Base-by-base conservation (phyloP, 2,329 filamentous ascomycete genomes). In the Stemphylium beticola region DNA sequence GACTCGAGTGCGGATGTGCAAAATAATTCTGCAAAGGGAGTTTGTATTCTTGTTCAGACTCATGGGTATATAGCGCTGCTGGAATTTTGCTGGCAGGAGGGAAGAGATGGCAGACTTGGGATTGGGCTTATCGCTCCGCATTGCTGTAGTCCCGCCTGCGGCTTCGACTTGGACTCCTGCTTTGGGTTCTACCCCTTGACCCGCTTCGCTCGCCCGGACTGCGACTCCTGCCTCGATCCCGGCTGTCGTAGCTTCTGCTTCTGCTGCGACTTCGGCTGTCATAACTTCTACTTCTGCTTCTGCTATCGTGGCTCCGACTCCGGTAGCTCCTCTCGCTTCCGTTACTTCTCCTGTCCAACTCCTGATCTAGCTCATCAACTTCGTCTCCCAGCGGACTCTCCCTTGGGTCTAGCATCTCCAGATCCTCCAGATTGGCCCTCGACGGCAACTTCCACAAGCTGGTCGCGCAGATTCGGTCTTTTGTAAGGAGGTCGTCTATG, bases 401-500 rank as follows among this genome's bases (percentile, higher is more conserved):
- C 61, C 93, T 84, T 44, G 92, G 90, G 71, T 97, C 93, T 68
- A 99, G 71, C 67, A 93, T 77, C 62, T 96, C 95, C 73, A 96
- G 72, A 74, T 99, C 95, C 78, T 99, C 95, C 61, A 99, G 74
- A 46, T 91, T 83, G 61, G 90, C 87, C 65, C 95, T 82, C 55
- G 87, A 87, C 3, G 93, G 91, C 82, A 99, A 84, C 79, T 96
- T 96, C 87, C 92, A 96, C 65, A 99, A 73, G 70, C 88, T 96
- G 3, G 95, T 98, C 33, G 88, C 93, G 72, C 93, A 98, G 0
- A 97, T 88, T 47, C 95, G 84, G 53, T 96, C 91, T 77, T 96
- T 96, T 0, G 85, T 89, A 59, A 99, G 80, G 62, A 99, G 77
- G 58, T 97, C 92, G 74, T 99, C 95, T 50, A 98, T 86, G 74